phyloP scores from a whole-genome alignment of 352 stramenopile genomes.

The Globisporangium nunn region DNA sequence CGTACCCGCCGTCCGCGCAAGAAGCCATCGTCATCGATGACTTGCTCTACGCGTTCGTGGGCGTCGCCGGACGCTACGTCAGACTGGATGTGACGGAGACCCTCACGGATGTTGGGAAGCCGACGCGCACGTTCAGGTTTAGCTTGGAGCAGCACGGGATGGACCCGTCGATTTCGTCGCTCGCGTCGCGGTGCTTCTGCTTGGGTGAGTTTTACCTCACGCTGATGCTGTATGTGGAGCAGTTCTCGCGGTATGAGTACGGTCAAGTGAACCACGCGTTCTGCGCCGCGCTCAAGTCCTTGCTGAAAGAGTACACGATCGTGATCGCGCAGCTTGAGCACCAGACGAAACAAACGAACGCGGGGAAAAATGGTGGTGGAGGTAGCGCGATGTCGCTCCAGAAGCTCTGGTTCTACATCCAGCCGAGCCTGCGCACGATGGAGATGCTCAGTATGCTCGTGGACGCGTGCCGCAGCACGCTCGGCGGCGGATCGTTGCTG shows the following conservation, averaged over 20 bases:
- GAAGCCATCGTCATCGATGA: conserved; percentile 82
- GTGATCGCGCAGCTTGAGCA: conserved; percentile 90
- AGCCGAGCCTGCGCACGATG: conserved; percentile 90
- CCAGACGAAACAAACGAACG: conserved; percentile 29
- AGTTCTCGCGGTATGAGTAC: conserved; percentile 87
- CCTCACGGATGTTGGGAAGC: conserved; percentile 22
- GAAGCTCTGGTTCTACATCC: conserved; percentile 90
- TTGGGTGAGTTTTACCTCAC: conserved; percentile 79
- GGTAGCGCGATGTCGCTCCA: conserved; percentile 68
- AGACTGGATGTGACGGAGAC: conserved; percentile 52
- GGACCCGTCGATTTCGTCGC: conserved; percentile 71
- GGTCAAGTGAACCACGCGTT: conserved; percentile 92
- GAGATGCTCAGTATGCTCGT: conserved; percentile 86
- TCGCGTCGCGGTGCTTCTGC: conserved; percentile 57
- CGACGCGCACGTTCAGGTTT: conserved; percentile 49
- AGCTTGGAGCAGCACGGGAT: conserved; percentile 58
- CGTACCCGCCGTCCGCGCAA: conserved; percentile 67
- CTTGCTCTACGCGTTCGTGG: conserved; percentile 72
- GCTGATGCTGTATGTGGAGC: conserved; percentile 69
- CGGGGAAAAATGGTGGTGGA: too few species aligned
- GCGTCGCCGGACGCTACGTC: conserved; percentile 79
- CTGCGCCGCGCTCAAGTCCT: conserved; percentile 85
- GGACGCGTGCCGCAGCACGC: conserved; percentile 54
- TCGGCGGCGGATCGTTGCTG: conserved; percentile 88
- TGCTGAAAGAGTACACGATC: conserved; percentile 91